A percentile compares a stretch with the other conserved stretches of the same genome.
phyloP scores from a whole-genome alignment of 75 land plant species.

The Selaginella moellendorffii region DNA sequence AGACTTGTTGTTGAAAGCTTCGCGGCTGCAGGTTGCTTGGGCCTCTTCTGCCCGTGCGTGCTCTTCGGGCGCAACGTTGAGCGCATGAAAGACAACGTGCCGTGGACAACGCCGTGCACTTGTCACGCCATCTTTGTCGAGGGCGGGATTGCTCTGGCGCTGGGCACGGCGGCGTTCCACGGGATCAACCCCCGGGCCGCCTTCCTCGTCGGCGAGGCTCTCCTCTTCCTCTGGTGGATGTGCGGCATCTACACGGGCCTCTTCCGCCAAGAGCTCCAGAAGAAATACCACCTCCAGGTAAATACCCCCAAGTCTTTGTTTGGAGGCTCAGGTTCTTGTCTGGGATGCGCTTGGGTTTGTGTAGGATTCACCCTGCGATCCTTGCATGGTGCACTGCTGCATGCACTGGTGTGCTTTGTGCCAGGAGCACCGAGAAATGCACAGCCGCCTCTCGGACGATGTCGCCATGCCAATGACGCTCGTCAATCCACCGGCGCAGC shows the following conservation, averaged over 20 bases:
- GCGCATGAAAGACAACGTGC: constrained; percentile 50
- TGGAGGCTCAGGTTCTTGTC: neutral
- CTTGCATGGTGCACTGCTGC: constrained; percentile 84
- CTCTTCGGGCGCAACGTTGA: constrained; percentile 81
- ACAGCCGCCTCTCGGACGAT: constrained; percentile 52
- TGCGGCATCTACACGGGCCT: constrained; percentile 86
- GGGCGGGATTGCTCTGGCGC: constrained; percentile 76
- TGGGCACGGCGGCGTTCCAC: constrained; percentile 45
- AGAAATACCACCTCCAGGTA: constrained; percentile 84
- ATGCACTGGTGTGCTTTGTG: constrained; percentile 95
- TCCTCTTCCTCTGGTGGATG: constrained; percentile 89
- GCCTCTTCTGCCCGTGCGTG: constrained; percentile 81
- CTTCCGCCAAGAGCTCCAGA: constrained; percentile 56
- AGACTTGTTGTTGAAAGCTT: neutral
- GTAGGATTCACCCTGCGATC: constrained; percentile 92
- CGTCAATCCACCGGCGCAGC: constrained; percentile 51
- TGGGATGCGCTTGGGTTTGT: neutral
- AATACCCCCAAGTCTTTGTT: too few species aligned
- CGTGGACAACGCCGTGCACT: constrained; percentile 64
- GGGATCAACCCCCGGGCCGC: constrained; percentile 52
- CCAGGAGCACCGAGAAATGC: constrained; percentile 93
- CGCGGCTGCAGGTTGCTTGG: constrained; percentile 42
- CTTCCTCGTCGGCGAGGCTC: constrained; percentile 59
- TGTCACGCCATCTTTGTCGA: constrained; percentile 88
- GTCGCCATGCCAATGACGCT: constrained; percentile 38